These are phyloP conservation scores for Sclerotinia trifoliorum DNA, from an alignment of 2,329 filamentous ascomycete genomes.

Conservation along the genomic window DNA sequence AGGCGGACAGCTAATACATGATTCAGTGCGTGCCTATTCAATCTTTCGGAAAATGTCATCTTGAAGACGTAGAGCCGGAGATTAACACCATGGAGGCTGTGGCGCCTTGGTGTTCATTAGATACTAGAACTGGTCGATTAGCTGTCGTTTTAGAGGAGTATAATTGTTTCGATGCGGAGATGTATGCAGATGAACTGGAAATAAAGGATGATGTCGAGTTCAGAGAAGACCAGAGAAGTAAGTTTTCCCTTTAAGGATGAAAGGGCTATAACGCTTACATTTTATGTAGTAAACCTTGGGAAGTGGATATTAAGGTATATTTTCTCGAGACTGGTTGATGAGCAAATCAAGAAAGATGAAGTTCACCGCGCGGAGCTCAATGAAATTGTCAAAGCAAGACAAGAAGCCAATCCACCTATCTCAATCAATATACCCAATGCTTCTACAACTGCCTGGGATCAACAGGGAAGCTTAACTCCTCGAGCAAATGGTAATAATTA, in stretches of 20 bases:
- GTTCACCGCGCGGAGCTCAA: conserved; percentile 68
- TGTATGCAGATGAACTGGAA: conserved; percentile 88
- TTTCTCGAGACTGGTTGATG: conserved; percentile 84
- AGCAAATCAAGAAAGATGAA: conserved; percentile 83
- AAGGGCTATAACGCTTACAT: conserved; percentile 29
- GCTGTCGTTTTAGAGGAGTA: conserved; percentile 91
- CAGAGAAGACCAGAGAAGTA: conserved; percentile 90
- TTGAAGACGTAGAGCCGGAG: conserved; percentile 85
- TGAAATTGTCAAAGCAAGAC: conserved; percentile 56
- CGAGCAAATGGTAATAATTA: conserved; percentile 58
- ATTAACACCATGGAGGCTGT: conserved; percentile 88
- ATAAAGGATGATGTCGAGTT: conserved; percentile 75
- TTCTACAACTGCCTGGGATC: conserved; percentile 36
- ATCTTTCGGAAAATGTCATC: conserved; percentile 89
- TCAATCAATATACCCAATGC: conserved; percentile 58
- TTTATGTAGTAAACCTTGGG: conserved; percentile 79
- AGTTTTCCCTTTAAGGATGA: conserved; percentile 39
- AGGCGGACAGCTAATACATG: conserved; percentile 28
- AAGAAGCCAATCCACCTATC: conserved; percentile 54
- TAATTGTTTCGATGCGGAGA: conserved; percentile 95
- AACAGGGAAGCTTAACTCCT: conserved; percentile 55
- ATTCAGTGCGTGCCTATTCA: conserved; percentile 78
- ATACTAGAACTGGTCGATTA: conserved; percentile 87
- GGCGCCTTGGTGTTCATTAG: conserved; percentile 93
- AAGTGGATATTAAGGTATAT: conserved; percentile 95